Evolutionary conservation across 2,329 filamentous ascomycete genomes (phyloP).

Genomic region (Colletotrichum gloeosporioides): DNA sequence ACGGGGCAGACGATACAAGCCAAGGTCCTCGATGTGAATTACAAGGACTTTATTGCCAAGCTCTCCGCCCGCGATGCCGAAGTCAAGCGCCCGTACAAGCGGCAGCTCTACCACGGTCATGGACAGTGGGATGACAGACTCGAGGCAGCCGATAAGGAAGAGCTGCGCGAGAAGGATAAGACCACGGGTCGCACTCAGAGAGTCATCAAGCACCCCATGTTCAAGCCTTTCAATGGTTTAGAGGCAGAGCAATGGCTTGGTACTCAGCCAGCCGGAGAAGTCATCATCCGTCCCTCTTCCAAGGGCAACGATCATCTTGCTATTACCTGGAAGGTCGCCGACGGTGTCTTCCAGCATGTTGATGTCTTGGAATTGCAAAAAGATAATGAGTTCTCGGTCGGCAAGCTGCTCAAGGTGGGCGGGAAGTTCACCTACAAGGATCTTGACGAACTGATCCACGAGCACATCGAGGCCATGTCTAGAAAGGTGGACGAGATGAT

Average conservation of each 20-base stretch:
- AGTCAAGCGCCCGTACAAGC: constrained; percentile 74
- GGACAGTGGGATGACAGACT: constrained; percentile 88
- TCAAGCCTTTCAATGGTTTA: constrained; percentile 88
- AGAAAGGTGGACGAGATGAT: constrained; percentile 97
- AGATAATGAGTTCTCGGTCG: constrained; percentile 94
- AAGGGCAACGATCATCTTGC: constrained; percentile 95
- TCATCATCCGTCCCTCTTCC: constrained; percentile 93
- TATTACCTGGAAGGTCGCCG: constrained; percentile 97
- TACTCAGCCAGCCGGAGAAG: constrained; percentile 83
- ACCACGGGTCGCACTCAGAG: constrained; percentile 85
- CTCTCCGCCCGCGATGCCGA: constrained; percentile 85
- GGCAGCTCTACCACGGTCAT: constrained; percentile 72
- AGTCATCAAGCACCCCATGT: constrained; percentile 97
- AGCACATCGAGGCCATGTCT: constrained; percentile 97
- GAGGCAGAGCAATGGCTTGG: constrained; percentile 95
- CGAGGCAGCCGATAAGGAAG: constrained; percentile 82
- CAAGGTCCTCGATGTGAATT: constrained; percentile 87
- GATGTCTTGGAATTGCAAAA: constrained; percentile 97
- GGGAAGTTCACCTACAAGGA: constrained; percentile 93
- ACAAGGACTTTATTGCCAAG: constrained; percentile 83
- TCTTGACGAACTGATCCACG: constrained; percentile 95
- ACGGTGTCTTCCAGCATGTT: constrained; percentile 96
- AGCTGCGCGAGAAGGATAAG: constrained; percentile 85
- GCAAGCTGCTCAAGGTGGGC: constrained; percentile 82
- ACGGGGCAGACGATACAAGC: constrained; percentile 85